phyloP scores from a whole-genome alignment of 164 flowering plant genomes.

The Taxillus chinensis region DNA sequence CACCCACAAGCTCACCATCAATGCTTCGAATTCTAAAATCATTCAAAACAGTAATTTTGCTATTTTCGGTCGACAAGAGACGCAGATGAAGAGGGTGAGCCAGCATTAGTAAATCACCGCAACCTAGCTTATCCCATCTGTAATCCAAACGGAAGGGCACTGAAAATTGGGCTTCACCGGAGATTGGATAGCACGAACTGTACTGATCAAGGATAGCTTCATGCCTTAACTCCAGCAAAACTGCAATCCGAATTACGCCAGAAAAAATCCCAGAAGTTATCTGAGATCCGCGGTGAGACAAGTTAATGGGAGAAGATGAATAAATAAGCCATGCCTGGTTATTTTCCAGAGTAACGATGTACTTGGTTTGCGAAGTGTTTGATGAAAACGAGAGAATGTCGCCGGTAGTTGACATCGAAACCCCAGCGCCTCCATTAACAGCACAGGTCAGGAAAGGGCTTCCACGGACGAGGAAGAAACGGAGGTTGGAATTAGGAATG shows the following conservation, averaged over 20 bases:
- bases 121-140: slow-evolving; percentile 75
- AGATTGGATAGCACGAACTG: slow-evolving; percentile 65
- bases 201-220: slow-evolving; percentile 58
- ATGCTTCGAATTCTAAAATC: slow-evolving; percentile 67
- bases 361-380: slow-evolving; percentile 32
- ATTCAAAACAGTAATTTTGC: slow-evolving; percentile 31
- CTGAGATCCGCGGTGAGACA: slow-evolving; percentile 27
- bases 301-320: slow-evolving; percentile 47
- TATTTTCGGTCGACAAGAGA: slow-evolving; percentile 28
- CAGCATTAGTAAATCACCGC: slow-evolving; percentile 74
- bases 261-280: slow-evolving; percentile 40
- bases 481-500: slow-evolving; percentile 36
- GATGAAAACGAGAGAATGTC: slow-evolving; percentile 40
- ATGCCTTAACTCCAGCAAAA: slow-evolving; percentile 36
- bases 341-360: slow-evolving; percentile 58
- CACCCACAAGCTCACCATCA: slow-evolving; percentile 94
- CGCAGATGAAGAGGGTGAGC: slow-evolving; percentile 78
- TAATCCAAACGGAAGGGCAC: slow-evolving; percentile 62
- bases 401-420: slow-evolving; percentile 55
- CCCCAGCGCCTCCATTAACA: slow-evolving; percentile 13
- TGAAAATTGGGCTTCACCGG: slow-evolving; percentile 51
- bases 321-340: slow-evolving; percentile 78
- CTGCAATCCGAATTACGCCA: slow-evolving; percentile 63
- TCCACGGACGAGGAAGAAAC: slow-evolving; percentile 74
- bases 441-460: slow-evolving; percentile 65